phyloP scores from a whole-genome alignment of 2,329 filamentous ascomycete genomes.

The Exophiala oligosperma region DNA sequence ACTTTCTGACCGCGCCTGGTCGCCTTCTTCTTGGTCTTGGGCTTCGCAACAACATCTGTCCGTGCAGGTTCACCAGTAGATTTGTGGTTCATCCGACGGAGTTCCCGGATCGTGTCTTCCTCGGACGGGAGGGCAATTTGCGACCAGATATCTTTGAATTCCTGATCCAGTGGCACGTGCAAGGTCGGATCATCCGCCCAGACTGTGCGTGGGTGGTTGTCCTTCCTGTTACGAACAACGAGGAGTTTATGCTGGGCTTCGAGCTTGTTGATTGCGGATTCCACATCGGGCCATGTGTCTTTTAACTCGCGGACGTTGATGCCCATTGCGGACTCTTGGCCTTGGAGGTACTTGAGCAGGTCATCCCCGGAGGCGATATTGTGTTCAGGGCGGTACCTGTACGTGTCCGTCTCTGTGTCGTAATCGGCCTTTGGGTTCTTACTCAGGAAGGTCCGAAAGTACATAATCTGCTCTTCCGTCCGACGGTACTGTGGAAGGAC shows the following conservation, averaged over 20 bases:
- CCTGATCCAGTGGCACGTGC: slow-evolving; percentile 71
- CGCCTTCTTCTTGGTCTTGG: slow-evolving; percentile 71
- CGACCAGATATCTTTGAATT: slow-evolving; percentile 83
- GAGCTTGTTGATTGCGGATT: slow-evolving; percentile 71
- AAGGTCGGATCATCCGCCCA: slow-evolving; percentile 86
- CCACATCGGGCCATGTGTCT: slow-evolving; percentile 90
- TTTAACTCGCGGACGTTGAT: slow-evolving; percentile 87
- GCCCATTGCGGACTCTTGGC: slow-evolving; percentile 75
- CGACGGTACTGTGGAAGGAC: slow-evolving; percentile 19
- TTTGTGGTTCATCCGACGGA: slow-evolving; percentile 76
- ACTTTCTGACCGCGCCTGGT: slow-evolving; percentile 73
- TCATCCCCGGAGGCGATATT: slow-evolving; percentile 76
- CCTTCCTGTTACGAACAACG: slow-evolving; percentile 88
- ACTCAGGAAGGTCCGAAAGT: slow-evolving; percentile 16
- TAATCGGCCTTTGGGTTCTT: slow-evolving; percentile 60
- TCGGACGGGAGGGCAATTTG: slow-evolving; percentile 73
- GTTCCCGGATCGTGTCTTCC: slow-evolving; percentile 70
- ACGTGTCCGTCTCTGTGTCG: slow-evolving; percentile 63
- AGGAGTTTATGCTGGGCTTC: slow-evolving; percentile 78
- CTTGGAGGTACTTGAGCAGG: slow-evolving; percentile 77
- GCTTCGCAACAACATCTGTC: slow-evolving; percentile 51
- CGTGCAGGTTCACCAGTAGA: slow-evolving; percentile 78
- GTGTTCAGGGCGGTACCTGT: slow-evolving; percentile 80
- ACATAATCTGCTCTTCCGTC: slow-evolving; percentile 17
- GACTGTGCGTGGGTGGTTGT: slow-evolving; percentile 79